A percentile compares a stretch with the other conserved stretches of the same genome.
phyloP scores from a whole-genome alignment of 2,329 filamentous ascomycete species.

The Apiospora phragmitis region DNA sequence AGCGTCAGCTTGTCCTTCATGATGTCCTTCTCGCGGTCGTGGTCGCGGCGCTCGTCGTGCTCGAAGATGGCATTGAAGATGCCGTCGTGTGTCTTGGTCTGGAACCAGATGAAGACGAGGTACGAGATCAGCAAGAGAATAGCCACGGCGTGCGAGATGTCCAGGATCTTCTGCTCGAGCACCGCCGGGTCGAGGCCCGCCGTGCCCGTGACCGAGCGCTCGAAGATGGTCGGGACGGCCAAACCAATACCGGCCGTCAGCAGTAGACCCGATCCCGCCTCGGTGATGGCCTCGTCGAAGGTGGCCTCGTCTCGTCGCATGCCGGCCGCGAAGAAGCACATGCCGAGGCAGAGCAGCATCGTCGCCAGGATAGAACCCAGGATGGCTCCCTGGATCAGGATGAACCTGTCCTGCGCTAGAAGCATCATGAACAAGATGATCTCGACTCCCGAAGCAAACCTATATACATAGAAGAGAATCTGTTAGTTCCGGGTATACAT shows the following conservation, averaged over 20 bases:
- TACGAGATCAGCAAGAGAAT: conserved; percentile 73
- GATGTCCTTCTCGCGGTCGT: conserved; percentile 61
- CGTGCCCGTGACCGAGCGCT: conserved; percentile 41
- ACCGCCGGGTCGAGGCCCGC: conserved; percentile 32
- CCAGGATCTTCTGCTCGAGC: conserved; percentile 54
- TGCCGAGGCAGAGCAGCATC: conserved; percentile 74
- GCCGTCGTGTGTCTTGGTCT: conserved; percentile 73
- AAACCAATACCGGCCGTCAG: conserved; percentile 70
- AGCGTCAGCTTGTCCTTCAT: conserved; percentile 71
- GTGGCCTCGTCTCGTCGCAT: conserved; percentile 65
- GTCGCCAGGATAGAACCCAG: conserved; percentile 82
- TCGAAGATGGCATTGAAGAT: conserved; percentile 76
- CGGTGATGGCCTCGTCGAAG: conserved; percentile 75
- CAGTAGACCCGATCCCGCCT: conserved; percentile 75
- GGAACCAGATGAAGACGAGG: conserved; percentile 67
- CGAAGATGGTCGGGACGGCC: conserved; percentile 57
- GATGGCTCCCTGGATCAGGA: conserved; percentile 82
- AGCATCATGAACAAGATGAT: conserved; percentile 82
- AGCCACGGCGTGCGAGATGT: conserved; percentile 70
- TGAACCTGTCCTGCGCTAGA: conserved; percentile 43
- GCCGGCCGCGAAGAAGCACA: conserved; percentile 79
- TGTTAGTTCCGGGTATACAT: neutral
- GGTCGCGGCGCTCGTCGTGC: conserved; percentile 67
- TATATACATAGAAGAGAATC: conserved; percentile 25
- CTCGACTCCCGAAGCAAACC: conserved; percentile 74